Base-by-base conservation (phyloP, 495 filamentous ascomycete species). In the Pyronema omphalodes region DNA sequence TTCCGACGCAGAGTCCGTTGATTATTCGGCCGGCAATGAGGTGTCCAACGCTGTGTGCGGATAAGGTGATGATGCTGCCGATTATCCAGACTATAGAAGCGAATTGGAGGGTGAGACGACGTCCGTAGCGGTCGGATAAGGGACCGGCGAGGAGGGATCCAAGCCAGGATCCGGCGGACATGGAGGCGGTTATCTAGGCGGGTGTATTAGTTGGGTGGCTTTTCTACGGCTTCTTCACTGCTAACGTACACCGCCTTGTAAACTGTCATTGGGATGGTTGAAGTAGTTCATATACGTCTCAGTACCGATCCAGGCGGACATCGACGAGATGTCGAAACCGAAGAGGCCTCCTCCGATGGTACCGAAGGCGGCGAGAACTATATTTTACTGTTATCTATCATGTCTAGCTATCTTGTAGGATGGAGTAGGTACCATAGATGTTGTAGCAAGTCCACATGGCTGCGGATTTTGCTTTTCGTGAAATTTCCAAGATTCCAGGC, bases 281-380 rank as follows among this genome's bases (percentile, higher is more conserved):
- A 82, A 84, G 66, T 80, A 80, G 59, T 79, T 79, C 23, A 76
- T 71, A 60, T 82, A 83, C 7, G 76, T 68, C 12, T 70, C 66
- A 2, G 76, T 76, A 23, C 70, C 71, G 66, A 82, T 80, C 58
- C 85, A 84, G 48, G 83, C 84, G 14, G 76, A 40, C 83, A 87
- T 82, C n/a, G 82, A 85, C 54, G 75, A 75, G 65, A 87, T 85
- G 70, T 86, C 84, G 60, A 88, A 87, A 53, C 84, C 84, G 58
- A 93, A 89, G 14, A 88, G 74, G 46, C 76, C 80, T 66, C 85
- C 86, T 56, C 86, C 86, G 53, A 75, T 74, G 53, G 72, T 73
- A 58, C 72, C 72, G 55, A 75, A 74, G 14, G 69, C 67, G 46
- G 71, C 70, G 40, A 75, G 70, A 14, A 72, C 71, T 71, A 47